Percentiles rank a stretch among this genome's conserved stretches.
These are phyloP conservation scores for Daedaleopsis nitida DNA, from an alignment of 768 basidiomycete species.

Conservation along the genomic window DNA sequence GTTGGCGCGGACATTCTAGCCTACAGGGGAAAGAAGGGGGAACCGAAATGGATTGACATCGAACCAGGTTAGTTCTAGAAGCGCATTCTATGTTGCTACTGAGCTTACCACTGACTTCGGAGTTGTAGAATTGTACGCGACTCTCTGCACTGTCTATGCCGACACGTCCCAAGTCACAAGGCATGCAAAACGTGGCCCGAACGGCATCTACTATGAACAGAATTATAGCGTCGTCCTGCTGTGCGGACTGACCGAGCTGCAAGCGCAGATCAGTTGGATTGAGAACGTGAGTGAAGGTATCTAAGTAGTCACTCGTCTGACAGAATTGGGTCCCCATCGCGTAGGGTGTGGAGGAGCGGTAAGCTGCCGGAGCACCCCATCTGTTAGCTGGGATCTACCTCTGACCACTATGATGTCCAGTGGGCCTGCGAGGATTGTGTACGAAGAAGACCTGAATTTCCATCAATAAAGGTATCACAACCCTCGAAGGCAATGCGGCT, in stretches of 20 bases:
- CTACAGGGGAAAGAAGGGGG: conserved; percentile 31
- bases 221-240: conserved; percentile 43
- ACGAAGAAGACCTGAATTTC: conserved; percentile 10
- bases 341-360: conserved; percentile 19
- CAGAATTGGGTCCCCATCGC: too few species aligned
- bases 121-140: conserved; percentile 34
- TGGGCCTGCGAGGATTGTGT: conserved; percentile 17
- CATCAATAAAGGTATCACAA: background rate
- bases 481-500: too few species aligned
- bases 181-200: background rate
- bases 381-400: too few species aligned
- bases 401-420: background rate
- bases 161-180: conserved; percentile 31
- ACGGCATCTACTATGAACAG: conserved; percentile 30
- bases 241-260: conserved; percentile 48
- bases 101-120: too few species aligned
- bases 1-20: conserved; percentile 31
- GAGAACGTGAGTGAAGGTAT: conserved; percentile 29
- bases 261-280: conserved; percentile 47
- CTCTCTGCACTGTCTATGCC: conserved; percentile 36
- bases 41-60: conserved; percentile 37
- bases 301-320: background rate
- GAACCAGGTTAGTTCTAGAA: conserved; percentile 31
- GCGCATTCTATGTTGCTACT: too few species aligned
- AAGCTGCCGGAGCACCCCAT: background rate